Percentiles rank a stretch among this genome's conserved stretches.
These are phyloP conservation scores for Cercophora newfieldiana DNA, from an alignment of 495 filamentous ascomycete genomes.

Conservation along the genomic window DNA sequence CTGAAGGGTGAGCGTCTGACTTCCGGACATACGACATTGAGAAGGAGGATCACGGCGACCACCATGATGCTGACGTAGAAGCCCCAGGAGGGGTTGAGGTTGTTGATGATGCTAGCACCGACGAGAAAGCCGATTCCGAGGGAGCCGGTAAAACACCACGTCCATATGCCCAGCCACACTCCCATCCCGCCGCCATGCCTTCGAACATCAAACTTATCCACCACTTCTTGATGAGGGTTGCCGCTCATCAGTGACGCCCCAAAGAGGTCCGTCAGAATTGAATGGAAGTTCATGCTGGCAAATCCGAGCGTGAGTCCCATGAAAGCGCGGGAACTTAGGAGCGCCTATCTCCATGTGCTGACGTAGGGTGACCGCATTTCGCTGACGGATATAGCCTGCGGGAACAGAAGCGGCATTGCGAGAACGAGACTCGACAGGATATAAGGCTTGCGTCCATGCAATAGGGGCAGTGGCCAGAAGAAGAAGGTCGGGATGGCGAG, in stretches of 20 bases:
- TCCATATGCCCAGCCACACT: conserved; percentile 75
- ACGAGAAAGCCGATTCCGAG: conserved; percentile 67
- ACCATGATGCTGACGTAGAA: conserved; percentile 70
- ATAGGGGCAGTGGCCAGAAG: conserved; percentile 72
- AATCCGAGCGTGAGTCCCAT: conserved; percentile 71
- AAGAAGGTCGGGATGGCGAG: conserved; percentile 66
- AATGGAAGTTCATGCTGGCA: conserved; percentile 71
- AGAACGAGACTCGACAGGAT: conserved; percentile 62
- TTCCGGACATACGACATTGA: conserved; percentile 68
- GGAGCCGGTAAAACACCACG: conserved; percentile 69
- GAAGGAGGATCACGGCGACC: conserved; percentile 57
- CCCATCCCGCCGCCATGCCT: conserved; percentile 74
- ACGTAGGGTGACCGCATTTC: conserved; percentile 55
- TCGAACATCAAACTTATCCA: conserved; percentile 61
- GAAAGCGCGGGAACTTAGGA: conserved; percentile 61
- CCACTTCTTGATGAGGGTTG: conserved; percentile 69
- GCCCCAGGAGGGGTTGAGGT: conserved; percentile 63
- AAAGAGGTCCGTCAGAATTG: conserved; percentile 70
- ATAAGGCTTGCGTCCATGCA: conserved; percentile 77
- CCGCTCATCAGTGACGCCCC: conserved; percentile 69
- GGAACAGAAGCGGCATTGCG: conserved; percentile 72
- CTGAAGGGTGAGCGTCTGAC: conserved; percentile 63
- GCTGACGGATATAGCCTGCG: conserved; percentile 65
- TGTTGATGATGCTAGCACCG: conserved; percentile 64
- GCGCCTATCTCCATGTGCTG: conserved; percentile 55